phyloP scores from a whole-genome alignment of 306 rosid genomes.

The Prunus dulcis region DNA sequence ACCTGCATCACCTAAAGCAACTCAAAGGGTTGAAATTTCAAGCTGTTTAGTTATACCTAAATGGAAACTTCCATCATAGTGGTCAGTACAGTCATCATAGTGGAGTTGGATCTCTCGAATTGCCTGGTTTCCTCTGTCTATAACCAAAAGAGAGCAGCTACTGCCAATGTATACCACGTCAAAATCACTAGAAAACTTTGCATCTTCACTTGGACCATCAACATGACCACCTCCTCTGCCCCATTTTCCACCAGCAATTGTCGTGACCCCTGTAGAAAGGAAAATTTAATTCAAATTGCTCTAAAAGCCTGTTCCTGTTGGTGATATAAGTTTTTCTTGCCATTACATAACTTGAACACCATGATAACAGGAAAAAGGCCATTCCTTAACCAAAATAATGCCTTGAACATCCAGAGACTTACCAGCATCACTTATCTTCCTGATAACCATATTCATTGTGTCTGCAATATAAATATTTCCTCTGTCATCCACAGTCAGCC shows the following conservation, averaged over 20 bases:
- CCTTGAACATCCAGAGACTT: slow-evolving; percentile 5
- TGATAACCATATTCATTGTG: slow-evolving; percentile 91
- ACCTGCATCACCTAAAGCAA: slow-evolving; percentile 20
- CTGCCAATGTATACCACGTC: slow-evolving; percentile 70
- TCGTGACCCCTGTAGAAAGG: slow-evolving; percentile 68
- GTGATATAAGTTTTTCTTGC: neutral
- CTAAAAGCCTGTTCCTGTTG: neutral
- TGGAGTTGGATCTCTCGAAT: slow-evolving; percentile 91
- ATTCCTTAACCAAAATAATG: slow-evolving; percentile 4
- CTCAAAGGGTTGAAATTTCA: slow-evolving; percentile 1
- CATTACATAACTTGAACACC: neutral
- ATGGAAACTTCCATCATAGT: slow-evolving; percentile 52
- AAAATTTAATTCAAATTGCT: slow-evolving; percentile 14
- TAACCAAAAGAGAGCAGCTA: slow-evolving; percentile 87
- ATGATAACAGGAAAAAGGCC: neutral
- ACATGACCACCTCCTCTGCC: slow-evolving; percentile 78
- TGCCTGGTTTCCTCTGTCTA: slow-evolving; percentile 93
- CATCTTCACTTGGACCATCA: slow-evolving; percentile 98
- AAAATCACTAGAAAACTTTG: slow-evolving; percentile 87
- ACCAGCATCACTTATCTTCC: slow-evolving; percentile 92
- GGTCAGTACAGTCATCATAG: slow-evolving; percentile 60
- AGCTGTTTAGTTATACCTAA: slow-evolving; percentile 51
- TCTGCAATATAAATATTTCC: slow-evolving; percentile 95
- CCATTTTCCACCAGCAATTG: slow-evolving; percentile 98
- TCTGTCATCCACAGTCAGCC: slow-evolving; percentile 70